Conservation (phyloP, 2,329 filamentous ascomycete species). For the Myriangium duriaei region DNA sequence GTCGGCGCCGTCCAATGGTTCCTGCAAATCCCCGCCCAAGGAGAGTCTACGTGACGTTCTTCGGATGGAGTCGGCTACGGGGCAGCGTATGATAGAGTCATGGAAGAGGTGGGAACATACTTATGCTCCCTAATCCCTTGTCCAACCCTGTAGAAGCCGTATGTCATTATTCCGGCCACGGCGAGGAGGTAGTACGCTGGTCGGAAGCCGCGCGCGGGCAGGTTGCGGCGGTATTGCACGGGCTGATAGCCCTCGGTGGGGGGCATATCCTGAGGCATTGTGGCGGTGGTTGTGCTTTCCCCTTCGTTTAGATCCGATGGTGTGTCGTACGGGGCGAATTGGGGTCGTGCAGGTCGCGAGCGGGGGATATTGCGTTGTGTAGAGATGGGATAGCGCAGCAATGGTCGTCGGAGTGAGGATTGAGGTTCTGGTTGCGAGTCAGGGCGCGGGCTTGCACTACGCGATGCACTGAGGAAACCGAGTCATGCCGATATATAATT, state of each 20-base stretch:
- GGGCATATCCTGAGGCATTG: constrained; percentile 96
- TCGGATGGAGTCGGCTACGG: neutral
- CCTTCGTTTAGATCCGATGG: too few species aligned
- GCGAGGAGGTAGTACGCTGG: constrained; percentile 67
- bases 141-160: constrained; percentile 79
- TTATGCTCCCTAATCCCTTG: constrained; percentile 81
- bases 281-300: too few species aligned
- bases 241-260: constrained; percentile 86
- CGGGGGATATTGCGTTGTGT: too few species aligned
- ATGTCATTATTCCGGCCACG: constrained; percentile 68
- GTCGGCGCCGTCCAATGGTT: neutral
- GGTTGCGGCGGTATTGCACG: constrained; percentile 96
- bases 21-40: neutral
- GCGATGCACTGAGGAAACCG: too few species aligned
- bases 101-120: constrained; percentile 40
- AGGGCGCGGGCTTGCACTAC: too few species aligned
- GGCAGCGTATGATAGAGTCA: neutral
- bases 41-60: neutral
- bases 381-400: neutral
- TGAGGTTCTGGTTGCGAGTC: constrained; percentile 2
- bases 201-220: constrained; percentile 81
- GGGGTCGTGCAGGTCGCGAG: too few species aligned
- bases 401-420: neutral
- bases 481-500: too few species aligned
- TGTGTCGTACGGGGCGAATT: neutral